Percentiles rank a stretch among this genome's conserved stretches.
These are phyloP conservation scores for Hyphopichia fennica DNA, from an alignment of 1,139 yeast genomes.

Conservation along the genomic window DNA sequence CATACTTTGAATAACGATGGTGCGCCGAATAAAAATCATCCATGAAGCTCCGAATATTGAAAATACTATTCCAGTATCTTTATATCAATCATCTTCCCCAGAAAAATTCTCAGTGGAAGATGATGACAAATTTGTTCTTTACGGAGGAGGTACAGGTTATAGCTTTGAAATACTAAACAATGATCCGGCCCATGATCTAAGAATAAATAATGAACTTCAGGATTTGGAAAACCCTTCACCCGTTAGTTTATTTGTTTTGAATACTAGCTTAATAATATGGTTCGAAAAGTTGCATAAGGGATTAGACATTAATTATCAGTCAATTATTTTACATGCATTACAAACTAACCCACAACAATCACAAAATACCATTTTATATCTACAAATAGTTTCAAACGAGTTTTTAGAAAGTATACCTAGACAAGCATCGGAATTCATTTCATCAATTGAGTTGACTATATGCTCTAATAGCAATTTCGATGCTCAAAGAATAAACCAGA, in stretches of 20 bases:
- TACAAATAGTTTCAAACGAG: constrained; percentile 32
- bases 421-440: constrained; percentile 15
- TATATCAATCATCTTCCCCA: constrained; percentile 41
- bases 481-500: not conserved
- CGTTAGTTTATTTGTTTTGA: constrained; percentile 38
- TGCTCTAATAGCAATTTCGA: not conserved
- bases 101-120: constrained; percentile 37
- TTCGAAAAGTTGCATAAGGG: constrained; percentile 27
- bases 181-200: constrained; percentile 15
- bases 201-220: constrained; percentile 10
- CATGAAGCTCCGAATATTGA: constrained; percentile 41
- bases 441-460: constrained; percentile 21
- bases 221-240: constrained; percentile 5
- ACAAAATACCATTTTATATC: constrained; percentile 20
- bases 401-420: constrained; percentile 12
- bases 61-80: constrained; percentile 36
- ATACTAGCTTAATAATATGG: constrained; percentile 40
- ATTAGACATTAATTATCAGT: constrained; percentile 40
- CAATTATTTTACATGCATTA: constrained; percentile 40
- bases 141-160: constrained; percentile 37
- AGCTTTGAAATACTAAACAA: constrained; percentile 13
- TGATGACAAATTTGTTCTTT: constrained; percentile 43
- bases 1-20: too few relatives aligned
- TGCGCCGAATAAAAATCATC: constrained; percentile 16
- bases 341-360: constrained; percentile 14